Evolutionary conservation across 805 yeast species (phyloP), one percentile per base, ranked within the genome.

Genomic region (Candida maltosa): DNA sequence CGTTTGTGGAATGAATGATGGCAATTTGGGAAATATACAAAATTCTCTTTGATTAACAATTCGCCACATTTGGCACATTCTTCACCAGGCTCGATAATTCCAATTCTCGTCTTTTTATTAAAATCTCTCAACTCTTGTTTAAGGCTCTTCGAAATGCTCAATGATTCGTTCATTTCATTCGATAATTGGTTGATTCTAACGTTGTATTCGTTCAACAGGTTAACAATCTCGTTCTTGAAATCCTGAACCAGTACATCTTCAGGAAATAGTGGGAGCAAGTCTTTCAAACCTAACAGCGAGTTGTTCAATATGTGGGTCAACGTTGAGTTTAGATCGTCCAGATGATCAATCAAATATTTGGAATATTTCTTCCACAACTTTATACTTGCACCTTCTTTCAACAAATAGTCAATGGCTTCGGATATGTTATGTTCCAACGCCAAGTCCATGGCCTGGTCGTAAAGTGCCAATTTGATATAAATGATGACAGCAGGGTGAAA

Each of bases 1-100:
- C 88, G 96, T 34, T 80, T 80, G 53, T 93, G 97, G 60, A 86
- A 84, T 4, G 86, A 77, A 55, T 93, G 98, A 38, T 76, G 83
- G 54, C 98, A 93, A 39, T 63, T 66, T 0, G 96, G 96, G 87
- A 93, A 4, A 80, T 77, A 35, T 81, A 72, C 47, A 88, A 88
- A 51, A 78, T 83, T 38, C 87, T 74, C 4, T 80, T 75, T 4
- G 3, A 87, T 72, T 29, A 91, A 63, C 6, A 93, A 72, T 45
- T 73, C 73, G n/a, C 67, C 61, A 57, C 97, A 91, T 3, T 78
- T 45, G 28, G 73, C 63, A 61, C 98, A 93, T 1, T 91, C 75
- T 43, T 82, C 93, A 2, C 93, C 94, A 0, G 96, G 88, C 48
- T 84, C 83, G 14, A 91, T 72, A 0, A 82, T 69, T 25, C 80